Conservation (phyloP, 2,329 filamentous ascomycete genomes). For the Fusarium sulawesiense region DNA sequence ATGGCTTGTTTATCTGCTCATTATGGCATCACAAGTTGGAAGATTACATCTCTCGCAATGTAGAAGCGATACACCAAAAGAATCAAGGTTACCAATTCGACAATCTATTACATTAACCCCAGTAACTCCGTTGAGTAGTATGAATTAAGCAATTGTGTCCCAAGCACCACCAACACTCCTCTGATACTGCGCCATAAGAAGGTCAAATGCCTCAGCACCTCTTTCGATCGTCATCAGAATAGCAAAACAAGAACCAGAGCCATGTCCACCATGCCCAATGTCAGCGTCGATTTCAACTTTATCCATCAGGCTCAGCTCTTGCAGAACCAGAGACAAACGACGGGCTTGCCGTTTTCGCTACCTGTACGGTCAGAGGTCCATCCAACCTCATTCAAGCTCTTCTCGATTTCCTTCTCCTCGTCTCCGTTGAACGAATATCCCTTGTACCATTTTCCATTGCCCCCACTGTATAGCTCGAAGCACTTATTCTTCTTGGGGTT, state of each 20-base stretch:
- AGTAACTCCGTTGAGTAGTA: neutral
- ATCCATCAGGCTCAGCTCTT: constrained; percentile 55
- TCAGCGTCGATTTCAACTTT: neutral
- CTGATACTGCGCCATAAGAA: no score
- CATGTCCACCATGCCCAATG: neutral
- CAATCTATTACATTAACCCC: neutral
- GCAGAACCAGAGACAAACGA: constrained; percentile 71
- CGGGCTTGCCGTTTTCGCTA: constrained; percentile 59
- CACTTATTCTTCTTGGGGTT: constrained; percentile 65
- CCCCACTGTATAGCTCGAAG: constrained; percentile 66
- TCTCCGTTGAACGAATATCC: constrained; percentile 64
- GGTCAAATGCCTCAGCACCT: neutral
- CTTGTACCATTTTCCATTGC: constrained; percentile 69
- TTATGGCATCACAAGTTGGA: no score
- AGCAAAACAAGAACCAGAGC: neutral
- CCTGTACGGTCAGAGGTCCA: constrained; percentile 67
- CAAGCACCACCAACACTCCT: neutral
- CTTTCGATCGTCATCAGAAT: neutral
- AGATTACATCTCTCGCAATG: no score
- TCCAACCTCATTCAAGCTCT: constrained; percentile 66
- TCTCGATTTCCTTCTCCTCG: constrained; percentile 59
- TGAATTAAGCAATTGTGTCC: neutral
- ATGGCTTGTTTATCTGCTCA: no score
- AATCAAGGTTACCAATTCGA: neutral
- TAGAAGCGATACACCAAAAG: no score